Percentiles rank a stretch among this genome's conserved stretches.
Evolutionary conservation across 164 flowering plant genomes (phyloP).

Genomic region (Vitis rotundifolia): DNA sequence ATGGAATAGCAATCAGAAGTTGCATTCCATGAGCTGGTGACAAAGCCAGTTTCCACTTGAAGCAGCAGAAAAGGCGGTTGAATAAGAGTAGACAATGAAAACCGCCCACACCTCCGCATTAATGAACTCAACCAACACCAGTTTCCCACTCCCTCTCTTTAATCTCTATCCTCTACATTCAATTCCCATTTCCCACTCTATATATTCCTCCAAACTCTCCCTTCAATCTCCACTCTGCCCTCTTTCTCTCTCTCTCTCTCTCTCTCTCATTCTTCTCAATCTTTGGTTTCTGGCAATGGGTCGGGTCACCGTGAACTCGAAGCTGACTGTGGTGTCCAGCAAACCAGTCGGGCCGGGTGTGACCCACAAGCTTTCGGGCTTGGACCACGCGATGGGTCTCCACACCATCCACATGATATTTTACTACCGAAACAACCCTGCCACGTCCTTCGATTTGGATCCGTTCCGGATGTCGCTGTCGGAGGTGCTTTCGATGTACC

Average conservation of each 20-base stretch:
- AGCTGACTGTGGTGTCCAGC: constrained; percentile 63
- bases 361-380: constrained; percentile 35
- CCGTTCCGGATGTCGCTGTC: constrained; percentile 43
- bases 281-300: constrained; percentile 37
- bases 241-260: constrained; percentile 64
- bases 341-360: constrained; percentile 48
- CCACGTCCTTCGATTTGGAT: constrained; percentile 26
- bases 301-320: constrained; percentile 38
- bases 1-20: no score
- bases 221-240: constrained; percentile 55
- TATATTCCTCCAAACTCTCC: constrained; percentile 52
- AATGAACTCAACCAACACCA: no score
- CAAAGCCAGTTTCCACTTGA: no score
- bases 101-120: no score
- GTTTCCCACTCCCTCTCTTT: no score
- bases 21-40: no score
- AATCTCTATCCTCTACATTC: no score
- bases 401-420: constrained; percentile 59
- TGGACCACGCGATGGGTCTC: constrained; percentile 63
- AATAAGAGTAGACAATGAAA: no score
- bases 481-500: constrained; percentile 46
- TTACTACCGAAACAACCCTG: constrained; percentile 44
- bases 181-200: constrained; percentile 27
- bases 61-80: no score
- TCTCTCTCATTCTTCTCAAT: constrained; percentile 54